phyloP scores from a whole-genome alignment of 179 eudicot species.

The Camellia oleifera region DNA sequence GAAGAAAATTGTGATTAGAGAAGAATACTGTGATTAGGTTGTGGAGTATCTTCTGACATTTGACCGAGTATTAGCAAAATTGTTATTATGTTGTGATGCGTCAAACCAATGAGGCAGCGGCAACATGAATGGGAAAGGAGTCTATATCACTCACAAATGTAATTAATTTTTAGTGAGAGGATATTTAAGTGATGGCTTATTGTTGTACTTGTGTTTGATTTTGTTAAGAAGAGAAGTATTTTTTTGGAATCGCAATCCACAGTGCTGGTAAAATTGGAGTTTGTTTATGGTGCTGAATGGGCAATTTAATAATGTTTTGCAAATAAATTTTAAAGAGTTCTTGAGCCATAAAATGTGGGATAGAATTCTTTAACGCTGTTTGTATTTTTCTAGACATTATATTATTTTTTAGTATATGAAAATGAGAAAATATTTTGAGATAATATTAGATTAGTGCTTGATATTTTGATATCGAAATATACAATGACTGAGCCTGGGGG shows the following conservation, averaged over 20 bases:
- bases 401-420: neutral
- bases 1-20: neutral
- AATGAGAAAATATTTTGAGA: neutral
- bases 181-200: neutral
- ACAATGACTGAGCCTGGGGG: neutral
- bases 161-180: neutral
- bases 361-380: neutral
- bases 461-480: neutral
- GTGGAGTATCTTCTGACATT: neutral
- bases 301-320: too few species aligned
- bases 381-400: neutral
- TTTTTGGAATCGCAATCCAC: neutral
- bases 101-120: neutral
- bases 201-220: neutral
- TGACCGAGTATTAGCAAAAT: neutral
- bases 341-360: neutral
- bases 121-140: neutral
- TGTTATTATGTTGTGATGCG: neutral
- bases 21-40: neutral
- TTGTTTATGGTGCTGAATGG: neutral
- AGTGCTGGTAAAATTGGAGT: neutral
- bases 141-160: neutral
- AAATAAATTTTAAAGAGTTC: too few species aligned
- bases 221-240: neutral
- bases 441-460: neutral